These are phyloP conservation scores for Chrysochromulina tobinii DNA, from an alignment of 78 protist species.

Conservation along the genomic window DNA sequence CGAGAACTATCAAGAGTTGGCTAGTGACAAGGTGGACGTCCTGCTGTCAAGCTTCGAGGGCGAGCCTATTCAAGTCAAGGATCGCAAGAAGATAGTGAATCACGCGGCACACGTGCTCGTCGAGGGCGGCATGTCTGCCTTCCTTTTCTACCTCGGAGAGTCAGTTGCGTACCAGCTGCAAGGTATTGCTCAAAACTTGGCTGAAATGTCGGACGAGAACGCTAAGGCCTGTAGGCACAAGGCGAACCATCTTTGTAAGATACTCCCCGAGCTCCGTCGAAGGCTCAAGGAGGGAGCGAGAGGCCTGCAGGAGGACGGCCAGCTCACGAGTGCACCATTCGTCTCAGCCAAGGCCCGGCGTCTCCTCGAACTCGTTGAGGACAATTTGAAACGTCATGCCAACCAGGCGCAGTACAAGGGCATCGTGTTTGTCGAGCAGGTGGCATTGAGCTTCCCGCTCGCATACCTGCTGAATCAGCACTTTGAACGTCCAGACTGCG, in stretches of 20 bases:
- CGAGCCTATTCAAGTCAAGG: too few species aligned
- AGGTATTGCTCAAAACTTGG: not conserved
- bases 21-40: not conserved
- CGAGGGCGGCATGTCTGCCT: not conserved
- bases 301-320: not conserved
- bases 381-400: not conserved
- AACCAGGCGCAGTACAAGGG: not conserved
- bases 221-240: not conserved
- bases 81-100: not conserved
- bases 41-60: not conserved
- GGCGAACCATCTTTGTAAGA: not conserved
- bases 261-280: not conserved
- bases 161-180: not conserved
- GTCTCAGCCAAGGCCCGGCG: not conserved
- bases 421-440: not conserved
- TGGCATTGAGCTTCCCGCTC: not conserved
- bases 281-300: not conserved
- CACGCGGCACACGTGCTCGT: not conserved
- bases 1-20: not conserved
- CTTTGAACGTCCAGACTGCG: not conserved
- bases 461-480: not conserved
- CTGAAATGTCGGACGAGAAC: not conserved
- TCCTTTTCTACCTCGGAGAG: not conserved
- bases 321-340: not conserved
- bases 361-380: not conserved